A percentile compares a stretch with the other conserved stretches of the same genome.
phyloP scores from a whole-genome alignment of 2,329 filamentous ascomycete genomes.

The Myriosclerotinia curreyana region DNA sequence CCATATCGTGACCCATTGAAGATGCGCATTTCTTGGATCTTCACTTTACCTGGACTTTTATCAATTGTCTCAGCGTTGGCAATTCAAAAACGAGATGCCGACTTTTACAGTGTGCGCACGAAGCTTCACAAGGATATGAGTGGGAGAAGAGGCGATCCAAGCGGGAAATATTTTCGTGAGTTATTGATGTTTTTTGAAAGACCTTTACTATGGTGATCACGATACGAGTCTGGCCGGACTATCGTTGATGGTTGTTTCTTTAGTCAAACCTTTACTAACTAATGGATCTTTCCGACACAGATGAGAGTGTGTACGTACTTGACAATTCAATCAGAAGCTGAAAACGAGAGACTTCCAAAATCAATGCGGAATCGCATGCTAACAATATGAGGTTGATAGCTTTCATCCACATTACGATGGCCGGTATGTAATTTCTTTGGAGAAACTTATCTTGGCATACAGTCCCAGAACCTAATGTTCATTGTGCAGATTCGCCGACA shows the following conservation, averaged over 20 bases:
- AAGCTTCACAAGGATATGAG: constrained; percentile 38
- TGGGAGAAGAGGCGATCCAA: constrained; percentile 32
- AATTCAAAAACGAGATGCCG: constrained; percentile 36
- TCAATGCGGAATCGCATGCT: constrained; percentile 17
- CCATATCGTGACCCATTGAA: constrained; percentile 20
- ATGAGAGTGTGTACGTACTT: constrained; percentile 37
- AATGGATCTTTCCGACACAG: constrained; percentile 21
- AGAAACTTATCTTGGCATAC: background rate
- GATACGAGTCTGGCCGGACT: background rate
- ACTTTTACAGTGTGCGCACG: constrained; percentile 37
- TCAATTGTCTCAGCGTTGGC: constrained; percentile 32
- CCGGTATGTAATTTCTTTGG: constrained; percentile 32
- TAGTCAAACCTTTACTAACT: background rate
- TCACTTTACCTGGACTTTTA: constrained; percentile 31
- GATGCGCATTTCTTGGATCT: constrained; percentile 36
- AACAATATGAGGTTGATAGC: constrained; percentile 28
- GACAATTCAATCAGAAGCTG: background rate
- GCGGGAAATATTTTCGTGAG: constrained; percentile 43
- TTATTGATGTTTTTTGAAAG: constrained; percentile 14
- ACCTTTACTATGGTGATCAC: background rate
- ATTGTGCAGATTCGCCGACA: constrained; percentile 40
- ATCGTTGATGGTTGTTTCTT: background rate
- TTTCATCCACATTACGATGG: constrained; percentile 44
- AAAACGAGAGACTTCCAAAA: constrained; percentile 2
- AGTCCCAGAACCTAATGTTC: background rate